Conservation (phyloP, 768 basidiomycete genomes). For the Phaeotremella fagi region DNA sequence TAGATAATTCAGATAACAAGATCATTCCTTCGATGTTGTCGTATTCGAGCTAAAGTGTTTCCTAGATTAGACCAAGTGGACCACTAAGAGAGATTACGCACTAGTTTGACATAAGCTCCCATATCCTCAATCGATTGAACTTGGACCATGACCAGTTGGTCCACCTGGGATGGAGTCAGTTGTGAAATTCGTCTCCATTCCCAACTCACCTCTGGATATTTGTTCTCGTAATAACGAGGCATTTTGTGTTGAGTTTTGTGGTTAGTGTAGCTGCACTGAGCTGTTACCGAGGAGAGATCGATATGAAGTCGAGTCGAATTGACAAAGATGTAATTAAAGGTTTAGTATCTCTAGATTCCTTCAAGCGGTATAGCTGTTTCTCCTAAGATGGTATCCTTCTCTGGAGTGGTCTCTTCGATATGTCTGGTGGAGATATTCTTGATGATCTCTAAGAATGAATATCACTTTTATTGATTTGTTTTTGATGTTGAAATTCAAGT, state of each 20-base stretch:
- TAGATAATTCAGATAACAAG: slow-evolving; percentile 91
- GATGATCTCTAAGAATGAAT: no score
- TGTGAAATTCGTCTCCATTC: background rate
- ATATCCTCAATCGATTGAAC: slow-evolving; percentile 99
- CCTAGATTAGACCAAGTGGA: no score
- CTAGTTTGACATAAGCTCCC: slow-evolving; percentile 98
- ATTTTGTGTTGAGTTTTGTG: slow-evolving; percentile 10
- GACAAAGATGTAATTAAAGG: background rate
- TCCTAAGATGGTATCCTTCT: no score
- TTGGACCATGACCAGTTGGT: slow-evolving; percentile 99
- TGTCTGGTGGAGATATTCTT: no score
- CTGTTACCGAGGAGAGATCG: no score
- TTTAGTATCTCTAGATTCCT: no score
- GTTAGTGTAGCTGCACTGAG: background rate
- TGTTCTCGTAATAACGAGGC: slow-evolving; percentile 76
- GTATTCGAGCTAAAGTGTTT: slow-evolving; percentile 80
- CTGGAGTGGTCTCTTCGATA: no score
- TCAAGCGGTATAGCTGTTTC: no score
- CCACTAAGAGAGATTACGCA: no score
- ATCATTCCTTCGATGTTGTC: slow-evolving; percentile 99
- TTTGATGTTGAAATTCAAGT: background rate
- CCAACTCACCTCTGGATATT: slow-evolving; percentile 59
- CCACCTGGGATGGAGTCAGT: slow-evolving; percentile 59
- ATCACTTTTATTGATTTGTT: no score
- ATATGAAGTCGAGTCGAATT: background rate